Base-by-base conservation (phyloP, 768 basidiomycete species). In the Lentinula sp. region DNA sequence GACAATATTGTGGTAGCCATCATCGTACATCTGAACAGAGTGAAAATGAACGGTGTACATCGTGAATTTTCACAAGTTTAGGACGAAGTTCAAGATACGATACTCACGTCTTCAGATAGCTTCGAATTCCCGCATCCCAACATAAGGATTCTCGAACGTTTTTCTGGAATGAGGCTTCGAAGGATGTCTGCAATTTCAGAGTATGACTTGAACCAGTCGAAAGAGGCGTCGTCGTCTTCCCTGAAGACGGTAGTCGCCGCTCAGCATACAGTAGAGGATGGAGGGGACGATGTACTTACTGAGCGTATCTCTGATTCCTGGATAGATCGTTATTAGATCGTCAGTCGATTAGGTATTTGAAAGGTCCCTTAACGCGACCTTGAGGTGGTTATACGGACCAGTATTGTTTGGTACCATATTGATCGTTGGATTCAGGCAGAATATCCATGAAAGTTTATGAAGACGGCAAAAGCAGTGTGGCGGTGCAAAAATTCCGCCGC, bases 171-270 rank as follows among this genome's bases (percentile, higher is more conserved):
- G 36, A 88, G 73, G 37, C 80, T 80, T 43, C 79, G 79, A 18
- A 94, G 71, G 18, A 87, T 71, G 52, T 79, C 71, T 6, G 85
- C 80, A n/a, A 94, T 76, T 60, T 94, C 91, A 2, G 72, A 70
- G 66, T 93, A 94, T 8, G 85, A 84, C 70, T 91, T 93, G 77
- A 93, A 93, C 92, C 92, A 94, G 73, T 94, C 92, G 63, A 90
- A 93, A 6, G 81, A 76, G 4, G 74, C 74, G n/a, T 83, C 82
- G 16, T 79, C 75, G 4, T 77, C 68, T 71, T 88, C 86, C 66
- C 89, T 90, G 53, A 46, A 61, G 52, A 61, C 62, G 15, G 16
- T 43, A 37, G 62, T 46, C 10, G n/a, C 37, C 56, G 49, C 32
- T 45, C n/a, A 23, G 7, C 12, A 55, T 37, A 18, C 45, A 13